Evolutionary conservation across 2,329 filamentous ascomycete genomes (phyloP).

Genomic region (Ceratocystiopsis minuta): DNA sequence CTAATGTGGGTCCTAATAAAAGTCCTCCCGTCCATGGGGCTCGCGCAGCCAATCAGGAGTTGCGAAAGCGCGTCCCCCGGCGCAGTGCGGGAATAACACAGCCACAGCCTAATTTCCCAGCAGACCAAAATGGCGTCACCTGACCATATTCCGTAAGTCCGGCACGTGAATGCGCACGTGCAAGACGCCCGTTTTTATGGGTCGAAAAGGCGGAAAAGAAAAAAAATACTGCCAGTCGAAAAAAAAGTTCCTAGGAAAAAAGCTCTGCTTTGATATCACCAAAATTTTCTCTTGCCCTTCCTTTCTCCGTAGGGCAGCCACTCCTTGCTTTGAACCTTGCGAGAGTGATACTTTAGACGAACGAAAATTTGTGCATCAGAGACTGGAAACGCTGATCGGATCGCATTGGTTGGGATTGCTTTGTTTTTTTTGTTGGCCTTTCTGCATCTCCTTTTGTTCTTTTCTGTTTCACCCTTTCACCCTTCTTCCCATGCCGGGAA

Average conservation of each 20-base stretch:
- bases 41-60: conserved; percentile 5
- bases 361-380: no score
- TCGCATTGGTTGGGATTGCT: background rate
- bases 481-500: no score
- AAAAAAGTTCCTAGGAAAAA: conserved; percentile 1
- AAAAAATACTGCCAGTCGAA: conserved; percentile 5
- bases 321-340: no score
- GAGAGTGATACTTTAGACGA: no score
- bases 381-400: no score
- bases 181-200: background rate
- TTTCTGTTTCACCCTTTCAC: no score
- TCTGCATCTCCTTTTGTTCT: no score
- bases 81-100: background rate
- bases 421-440: background rate
- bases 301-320: background rate
- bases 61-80: background rate
- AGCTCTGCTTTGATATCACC: no score
- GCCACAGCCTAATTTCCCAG: conserved; percentile 3
- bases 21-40: background rate
- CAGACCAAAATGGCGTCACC: background rate
- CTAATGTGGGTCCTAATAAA: conserved; percentile 5
- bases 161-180: background rate
- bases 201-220: conserved; percentile 5
- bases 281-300: background rate
- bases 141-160: background rate